Evolutionary conservation across 768 basidiomycete genomes (phyloP).

Genomic region (Phlegmacium glaucopus): DNA sequence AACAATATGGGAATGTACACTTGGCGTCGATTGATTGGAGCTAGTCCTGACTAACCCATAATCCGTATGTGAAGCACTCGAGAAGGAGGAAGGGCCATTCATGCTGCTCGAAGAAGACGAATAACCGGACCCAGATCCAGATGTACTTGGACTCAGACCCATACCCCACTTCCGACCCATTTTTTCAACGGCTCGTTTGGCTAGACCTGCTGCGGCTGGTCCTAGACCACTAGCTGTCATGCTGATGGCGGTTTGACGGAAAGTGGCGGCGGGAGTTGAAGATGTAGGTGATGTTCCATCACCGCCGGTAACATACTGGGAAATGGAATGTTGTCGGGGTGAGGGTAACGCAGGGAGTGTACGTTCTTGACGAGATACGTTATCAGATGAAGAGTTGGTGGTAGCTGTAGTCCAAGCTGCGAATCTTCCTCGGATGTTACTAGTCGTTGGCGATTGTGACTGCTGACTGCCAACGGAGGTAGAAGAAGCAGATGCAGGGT

Average conservation of each 20-base stretch:
- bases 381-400: conserved; percentile 8
- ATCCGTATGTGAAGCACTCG: conserved; percentile 22
- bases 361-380: conserved; percentile 14
- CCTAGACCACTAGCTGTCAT: conserved; percentile 65
- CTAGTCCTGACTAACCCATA: conserved; percentile 33
- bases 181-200: conserved; percentile 75
- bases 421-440: conserved; percentile 34
- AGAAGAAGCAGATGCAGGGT: conserved; percentile 5
- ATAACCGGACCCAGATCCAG: conserved; percentile 36
- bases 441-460: conserved; percentile 27
- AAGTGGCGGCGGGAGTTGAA: conserved; percentile 19
- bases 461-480: neutral
- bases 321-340: conserved; percentile 4
- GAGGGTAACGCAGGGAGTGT: conserved; percentile 17
- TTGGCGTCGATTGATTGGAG: conserved; percentile 35
- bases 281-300: conserved; percentile 15
- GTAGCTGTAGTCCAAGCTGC: conserved; percentile 41
- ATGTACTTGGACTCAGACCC: conserved; percentile 29
- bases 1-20: conserved; percentile 12
- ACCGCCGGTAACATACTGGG: conserved; percentile 20
- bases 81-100: conserved; percentile 37
- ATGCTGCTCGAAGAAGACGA: conserved; percentile 44
- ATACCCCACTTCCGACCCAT: conserved; percentile 63
- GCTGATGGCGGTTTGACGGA: conserved; percentile 68
- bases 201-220: conserved; percentile 70